Evolutionary conservation across 2,329 filamentous ascomycete species (phyloP), one percentile per base, ranked within the genome.

Genomic region (Alternaria ventricosa): DNA sequence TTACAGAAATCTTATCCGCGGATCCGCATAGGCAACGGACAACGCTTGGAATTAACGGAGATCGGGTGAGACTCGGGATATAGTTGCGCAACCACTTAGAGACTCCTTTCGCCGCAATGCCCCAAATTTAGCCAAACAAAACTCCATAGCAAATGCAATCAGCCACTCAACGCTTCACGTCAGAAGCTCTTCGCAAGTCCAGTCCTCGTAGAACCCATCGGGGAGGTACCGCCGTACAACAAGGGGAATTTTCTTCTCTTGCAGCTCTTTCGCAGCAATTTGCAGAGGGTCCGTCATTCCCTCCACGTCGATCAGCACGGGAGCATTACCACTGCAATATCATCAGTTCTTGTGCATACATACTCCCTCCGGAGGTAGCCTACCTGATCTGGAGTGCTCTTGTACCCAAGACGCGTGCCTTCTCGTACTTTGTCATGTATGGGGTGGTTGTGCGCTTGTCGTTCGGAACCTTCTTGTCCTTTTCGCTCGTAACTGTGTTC

Each of bases 391-490:
- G 96, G 78, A 98, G 82, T 44, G 96, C 96, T 71, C 96, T 87
- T 44, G 96, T 98, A 51, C 96, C 96, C 68, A 99, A 84, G 63
- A 99, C 95, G 77, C 96, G 90, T 67, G 96, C 96, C 73, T 90
- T 89, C 86, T 99, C 96, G 83, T 99, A 99, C 84, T 99, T 99
- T 71, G 96, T 99, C 95, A 99, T 97, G 84, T 97, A 99, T 3
- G 95, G 96, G 27, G 96, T 99, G 9, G 96, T 99, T 23, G 89
- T 92, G 74, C 96, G 89, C 82, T 97, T 88, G 70, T 94, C 92
- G 71, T 93, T 92, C 60, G 94, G 88, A 54, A 99, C 95, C 83
- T 93, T 96, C 87, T 96, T 97, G 82, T 94, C 84, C 77, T 87
- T 86, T 65, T 87, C 76, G 70, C 84, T 84, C 69, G 86, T 82